Conservation (phyloP, 257 asterid species). For the Fraxinus pennsylvanica region DNA sequence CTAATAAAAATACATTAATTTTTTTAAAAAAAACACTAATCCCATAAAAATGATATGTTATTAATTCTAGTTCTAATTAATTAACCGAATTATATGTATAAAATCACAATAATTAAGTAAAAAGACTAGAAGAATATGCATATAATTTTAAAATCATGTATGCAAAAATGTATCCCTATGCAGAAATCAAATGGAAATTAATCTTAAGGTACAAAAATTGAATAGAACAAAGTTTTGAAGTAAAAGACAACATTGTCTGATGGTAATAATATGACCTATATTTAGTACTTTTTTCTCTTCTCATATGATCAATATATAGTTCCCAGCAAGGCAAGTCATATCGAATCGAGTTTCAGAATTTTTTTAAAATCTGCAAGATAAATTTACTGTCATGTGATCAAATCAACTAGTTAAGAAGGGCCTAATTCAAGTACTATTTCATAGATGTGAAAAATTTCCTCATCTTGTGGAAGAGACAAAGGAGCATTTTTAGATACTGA, state of each 20-base stretch:
- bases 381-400: neutral
- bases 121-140: neutral
- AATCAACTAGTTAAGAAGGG: neutral
- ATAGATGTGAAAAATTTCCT: slow-evolving; percentile 5
- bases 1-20: too few species aligned
- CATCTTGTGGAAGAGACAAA: slow-evolving; percentile 34
- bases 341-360: neutral
- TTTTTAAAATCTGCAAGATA: neutral
- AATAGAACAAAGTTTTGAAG: too few species aligned
- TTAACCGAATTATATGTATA: neutral
- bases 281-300: neutral
- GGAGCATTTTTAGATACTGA: slow-evolving; percentile 22
- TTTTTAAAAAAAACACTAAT: neutral
- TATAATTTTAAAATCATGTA: too few species aligned
- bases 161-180: neutral
- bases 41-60: neutral
- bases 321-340: neutral
- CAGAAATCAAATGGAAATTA: neutral
- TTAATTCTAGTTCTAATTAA: neutral
- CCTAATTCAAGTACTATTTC: neutral
- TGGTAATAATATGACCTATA: too few species aligned
- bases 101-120: neutral
- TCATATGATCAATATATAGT: neutral
- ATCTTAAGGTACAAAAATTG: too few species aligned
- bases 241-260: too few species aligned